Evolutionary conservation across 75 land plant genomes (phyloP), one percentile per base, ranked within the genome.

Genomic region (Pinus taeda): DNA sequence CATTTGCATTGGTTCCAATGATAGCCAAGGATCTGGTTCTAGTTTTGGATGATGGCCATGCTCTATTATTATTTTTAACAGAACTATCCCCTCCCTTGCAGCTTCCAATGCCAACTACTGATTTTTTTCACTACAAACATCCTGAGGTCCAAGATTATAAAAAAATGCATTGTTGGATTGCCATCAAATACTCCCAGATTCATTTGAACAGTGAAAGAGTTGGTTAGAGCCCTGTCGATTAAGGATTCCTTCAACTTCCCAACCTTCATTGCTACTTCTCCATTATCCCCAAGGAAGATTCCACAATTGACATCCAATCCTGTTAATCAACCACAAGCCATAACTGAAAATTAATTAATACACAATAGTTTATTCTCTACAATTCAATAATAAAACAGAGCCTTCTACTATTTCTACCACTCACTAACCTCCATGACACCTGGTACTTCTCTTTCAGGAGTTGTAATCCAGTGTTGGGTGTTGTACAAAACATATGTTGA

Each of bases 291-390:
- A n/a, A 89, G 73, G 69, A 90, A 93, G 0, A 82, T 79, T 59
- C 98, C 99, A 79, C 96, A 97, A 70, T 95, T 91, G 73, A 97
- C 76, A 65, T 97, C 93, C 90, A 97, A 65, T 36, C 99, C 96
- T 95, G 83, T 57, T 30, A 57, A 36, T 17, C 18, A 74, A 1
- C 60, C 33, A 33, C 33, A 33, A 33, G 33, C 33, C 33, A 33
- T 33, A 33, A 0, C 0, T 33, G 33, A 33, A 33, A 33, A 33
- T 1, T 33, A 33, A 0, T 33, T 33, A 33, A 33, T 0, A 33
- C 1, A 33, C 1, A 33, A 33, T 33, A 33, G 33, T 33, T 33
- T 33, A 33, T 33, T 33, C 33, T 33, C 33, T 33, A 33, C 2
- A 33, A 33, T 33, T 33, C 33, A 33, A 33, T 33, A 33, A 33